Percentiles rank a stretch among this genome's conserved stretches.
phyloP scores from a whole-genome alignment of 768 basidiomycete species.

The Pleurotus pulmonarius region DNA sequence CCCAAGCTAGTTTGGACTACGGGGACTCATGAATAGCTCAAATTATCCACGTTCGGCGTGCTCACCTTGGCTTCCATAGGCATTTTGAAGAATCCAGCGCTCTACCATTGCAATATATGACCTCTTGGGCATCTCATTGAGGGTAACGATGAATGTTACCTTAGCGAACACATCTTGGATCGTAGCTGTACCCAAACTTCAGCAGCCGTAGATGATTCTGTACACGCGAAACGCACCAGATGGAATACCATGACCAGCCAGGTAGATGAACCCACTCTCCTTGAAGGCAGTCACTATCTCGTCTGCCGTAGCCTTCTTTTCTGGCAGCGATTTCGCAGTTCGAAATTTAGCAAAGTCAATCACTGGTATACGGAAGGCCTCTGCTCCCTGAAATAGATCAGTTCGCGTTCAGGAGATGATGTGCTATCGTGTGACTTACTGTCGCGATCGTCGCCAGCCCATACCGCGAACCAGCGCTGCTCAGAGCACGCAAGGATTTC shows the following conservation, averaged over 20 bases:
- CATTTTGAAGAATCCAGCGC: conserved; percentile 70
- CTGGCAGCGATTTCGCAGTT: conserved; percentile 39
- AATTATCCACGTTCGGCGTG: not conserved
- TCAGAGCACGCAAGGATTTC: not conserved
- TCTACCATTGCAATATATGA: conserved; percentile 39
- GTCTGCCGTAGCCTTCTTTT: conserved; percentile 61
- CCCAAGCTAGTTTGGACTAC: conserved; percentile 70
- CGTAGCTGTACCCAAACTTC: conserved; percentile 23
- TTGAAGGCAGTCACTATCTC: conserved; percentile 77
- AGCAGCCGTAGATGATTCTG: not conserved
- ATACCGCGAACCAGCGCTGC: not conserved
- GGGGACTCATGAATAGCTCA: not conserved
- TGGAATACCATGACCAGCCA: conserved; percentile 70
- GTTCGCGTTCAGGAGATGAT: not conserved
- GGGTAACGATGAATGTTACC: conserved; percentile 30
- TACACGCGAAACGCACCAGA: conserved; percentile 24
- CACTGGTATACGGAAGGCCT: conserved; percentile 63
- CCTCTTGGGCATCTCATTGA: too few species aligned
- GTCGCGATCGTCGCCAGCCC: not conserved
- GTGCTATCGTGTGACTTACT: not conserved
- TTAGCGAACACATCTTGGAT: conserved; percentile 62
- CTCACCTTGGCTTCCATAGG: conserved; percentile 58
- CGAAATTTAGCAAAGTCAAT: conserved; percentile 75
- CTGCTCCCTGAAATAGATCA: not conserved
- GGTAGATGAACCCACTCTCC: conserved; percentile 77